Conservation (phyloP, 345 rosid genomes). For the Sisymbrium altissimum region DNA sequence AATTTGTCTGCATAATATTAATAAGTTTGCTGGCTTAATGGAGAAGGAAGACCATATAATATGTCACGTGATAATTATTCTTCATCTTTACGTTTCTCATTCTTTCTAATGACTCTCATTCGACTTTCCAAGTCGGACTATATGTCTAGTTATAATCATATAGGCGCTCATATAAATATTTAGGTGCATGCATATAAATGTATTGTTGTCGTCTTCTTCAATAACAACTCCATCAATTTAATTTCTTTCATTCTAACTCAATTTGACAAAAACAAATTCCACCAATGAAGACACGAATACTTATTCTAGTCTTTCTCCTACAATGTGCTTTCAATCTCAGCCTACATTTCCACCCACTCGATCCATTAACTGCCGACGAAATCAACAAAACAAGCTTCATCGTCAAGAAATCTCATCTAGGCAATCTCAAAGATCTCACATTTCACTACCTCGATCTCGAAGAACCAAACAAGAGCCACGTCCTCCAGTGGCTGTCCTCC, state of each 20-base stretch:
- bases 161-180: background rate
- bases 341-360: slow-evolving; percentile 58
- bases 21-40: slow-evolving; percentile 1
- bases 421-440: slow-evolving; percentile 43
- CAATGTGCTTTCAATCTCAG: slow-evolving; percentile 25
- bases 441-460: slow-evolving; percentile 66
- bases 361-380: slow-evolving; percentile 58
- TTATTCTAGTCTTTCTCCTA: slow-evolving; percentile 34
- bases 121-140: background rate
- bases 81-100: slow-evolving; percentile 27
- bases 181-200: slow-evolving; percentile 20
- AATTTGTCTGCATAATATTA: background rate
- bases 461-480: slow-evolving; percentile 64
- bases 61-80: slow-evolving; percentile 11
- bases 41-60: slow-evolving; percentile 11
- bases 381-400: slow-evolving; percentile 47
- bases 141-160: background rate
- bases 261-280: background rate
- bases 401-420: slow-evolving; percentile 40
- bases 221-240: slow-evolving; percentile 12
- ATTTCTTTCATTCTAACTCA: background rate
- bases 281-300: slow-evolving; percentile 37
- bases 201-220: slow-evolving; percentile 15
- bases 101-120: background rate
- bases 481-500: slow-evolving; percentile 45